Evolutionary conservation across 2,329 filamentous ascomycete genomes (phyloP).

Genomic region (Clarireedia hainanense): DNA sequence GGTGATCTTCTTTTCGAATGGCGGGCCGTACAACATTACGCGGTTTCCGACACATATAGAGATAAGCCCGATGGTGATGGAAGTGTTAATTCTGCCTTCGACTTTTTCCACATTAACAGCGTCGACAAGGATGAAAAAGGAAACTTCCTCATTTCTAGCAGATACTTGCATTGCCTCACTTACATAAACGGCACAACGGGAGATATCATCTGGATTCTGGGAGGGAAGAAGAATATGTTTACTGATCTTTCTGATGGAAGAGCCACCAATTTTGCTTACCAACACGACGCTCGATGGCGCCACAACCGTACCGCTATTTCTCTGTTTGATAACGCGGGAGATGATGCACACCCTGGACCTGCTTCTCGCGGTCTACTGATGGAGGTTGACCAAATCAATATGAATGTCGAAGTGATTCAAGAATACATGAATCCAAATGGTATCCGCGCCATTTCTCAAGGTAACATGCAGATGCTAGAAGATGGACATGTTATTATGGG

Average conservation of each 20-base stretch:
- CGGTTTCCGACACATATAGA: slow-evolving; percentile 33
- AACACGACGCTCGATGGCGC: slow-evolving; percentile 40
- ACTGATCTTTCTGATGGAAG: slow-evolving; percentile 23
- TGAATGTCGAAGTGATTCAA: slow-evolving; percentile 15
- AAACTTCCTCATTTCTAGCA: slow-evolving; percentile 41
- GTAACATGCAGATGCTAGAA: slow-evolving; percentile 18
- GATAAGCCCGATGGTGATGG: slow-evolving; percentile 29
- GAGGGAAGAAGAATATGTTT: slow-evolving; percentile 38
- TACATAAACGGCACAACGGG: slow-evolving; percentile 39
- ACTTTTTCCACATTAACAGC: slow-evolving; percentile 30
- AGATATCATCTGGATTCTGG: slow-evolving; percentile 40
- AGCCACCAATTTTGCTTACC: slow-evolving; percentile 41
- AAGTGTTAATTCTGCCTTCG: slow-evolving; percentile 36
- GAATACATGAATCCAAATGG: slow-evolving; percentile 17
- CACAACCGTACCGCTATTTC: slow-evolving; percentile 21
- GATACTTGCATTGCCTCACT: slow-evolving; percentile 38
- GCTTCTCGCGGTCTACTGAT: slow-evolving; percentile 21
- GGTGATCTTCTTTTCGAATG: slow-evolving; percentile 51
- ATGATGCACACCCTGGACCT: slow-evolving; percentile 11
- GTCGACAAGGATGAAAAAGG: slow-evolving; percentile 34
- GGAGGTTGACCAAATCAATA: slow-evolving; percentile 14
- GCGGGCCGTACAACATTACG: slow-evolving; percentile 41
- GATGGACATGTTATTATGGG: slow-evolving; percentile 21
- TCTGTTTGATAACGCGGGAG: slow-evolving; percentile 21
- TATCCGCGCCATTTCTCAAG: slow-evolving; percentile 20